Conservation (phyloP, 164 flowering plant genomes). For the Chimonanthus salicifolius region DNA sequence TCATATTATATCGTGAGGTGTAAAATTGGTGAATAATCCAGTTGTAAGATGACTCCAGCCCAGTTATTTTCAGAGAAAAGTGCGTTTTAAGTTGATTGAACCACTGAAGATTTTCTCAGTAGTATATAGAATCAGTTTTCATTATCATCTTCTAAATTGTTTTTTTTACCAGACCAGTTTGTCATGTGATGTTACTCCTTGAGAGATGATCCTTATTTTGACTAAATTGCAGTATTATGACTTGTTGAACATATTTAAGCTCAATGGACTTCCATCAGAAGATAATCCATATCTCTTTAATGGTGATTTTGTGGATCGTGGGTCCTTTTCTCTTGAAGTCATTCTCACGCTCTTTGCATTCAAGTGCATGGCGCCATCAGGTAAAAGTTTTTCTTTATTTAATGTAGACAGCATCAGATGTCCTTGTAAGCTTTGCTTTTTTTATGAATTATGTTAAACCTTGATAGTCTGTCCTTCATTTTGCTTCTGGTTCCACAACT, state of each 20-base stretch:
- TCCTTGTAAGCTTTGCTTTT: neutral
- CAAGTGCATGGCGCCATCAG: conserved; percentile 96
- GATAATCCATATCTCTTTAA: conserved; percentile 96
- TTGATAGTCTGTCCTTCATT: neutral
- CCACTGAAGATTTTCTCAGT: neutral
- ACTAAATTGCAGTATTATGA: conserved; percentile 82
- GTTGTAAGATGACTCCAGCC: too few species aligned
- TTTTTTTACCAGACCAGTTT: neutral
- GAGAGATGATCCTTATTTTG: conserved; percentile 7
- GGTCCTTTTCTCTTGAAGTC: conserved; percentile 94
- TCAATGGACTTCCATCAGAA: conserved; percentile 95
- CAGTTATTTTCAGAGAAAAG: neutral
- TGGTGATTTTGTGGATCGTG: conserved; percentile 98
- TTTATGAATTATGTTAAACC: neutral
- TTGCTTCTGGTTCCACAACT: neutral
- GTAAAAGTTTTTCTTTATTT: conserved; percentile 24
- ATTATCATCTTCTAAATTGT: neutral
- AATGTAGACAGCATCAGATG: neutral
- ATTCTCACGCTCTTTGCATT: conserved; percentile 94
- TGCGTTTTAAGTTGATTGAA: neutral
- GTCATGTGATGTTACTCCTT: neutral
- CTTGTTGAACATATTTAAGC: conserved; percentile 88
- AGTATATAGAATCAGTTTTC: neutral
- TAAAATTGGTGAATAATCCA: neutral
- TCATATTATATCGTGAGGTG: neutral